phyloP scores from a whole-genome alignment of 1,284 basidiomycete species.

The Ganoderma sinense region DNA sequence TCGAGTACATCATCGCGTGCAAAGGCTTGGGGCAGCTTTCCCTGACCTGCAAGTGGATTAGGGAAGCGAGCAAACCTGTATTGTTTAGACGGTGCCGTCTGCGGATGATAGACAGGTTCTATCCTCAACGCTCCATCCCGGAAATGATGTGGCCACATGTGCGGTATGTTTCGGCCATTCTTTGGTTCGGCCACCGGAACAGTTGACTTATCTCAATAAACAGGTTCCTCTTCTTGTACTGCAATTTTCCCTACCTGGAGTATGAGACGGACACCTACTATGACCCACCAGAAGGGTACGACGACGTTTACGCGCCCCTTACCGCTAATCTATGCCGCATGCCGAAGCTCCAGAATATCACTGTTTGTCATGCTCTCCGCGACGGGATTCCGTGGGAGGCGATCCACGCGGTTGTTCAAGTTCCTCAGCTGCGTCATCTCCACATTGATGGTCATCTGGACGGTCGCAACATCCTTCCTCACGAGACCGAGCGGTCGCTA shows the following conservation, averaged over 20 bases:
- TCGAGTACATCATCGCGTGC: not conserved
- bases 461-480: not conserved
- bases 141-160: not conserved
- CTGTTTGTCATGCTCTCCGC: not conserved
- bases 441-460: not conserved
- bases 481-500: not conserved
- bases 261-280: not conserved
- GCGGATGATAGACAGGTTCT: not conserved
- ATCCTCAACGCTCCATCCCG: not conserved
- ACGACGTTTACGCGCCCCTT: not conserved
- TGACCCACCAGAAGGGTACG: not conserved
- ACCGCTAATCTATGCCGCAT: not conserved
- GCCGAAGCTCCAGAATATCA: not conserved
- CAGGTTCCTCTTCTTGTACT: not conserved
- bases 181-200: not conserved
- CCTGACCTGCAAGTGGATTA: not conserved
- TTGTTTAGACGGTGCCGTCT: not conserved
- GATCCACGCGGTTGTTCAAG: not conserved
- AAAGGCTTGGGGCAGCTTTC: not conserved
- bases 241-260: not conserved
- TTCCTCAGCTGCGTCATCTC: not conserved
- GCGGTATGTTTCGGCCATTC: not conserved
- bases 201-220: not conserved
- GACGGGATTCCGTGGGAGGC: not conserved
- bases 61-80: not conserved